Conservation (phyloP, 805 yeast species). For the Kregervanrija fluxuum region DNA sequence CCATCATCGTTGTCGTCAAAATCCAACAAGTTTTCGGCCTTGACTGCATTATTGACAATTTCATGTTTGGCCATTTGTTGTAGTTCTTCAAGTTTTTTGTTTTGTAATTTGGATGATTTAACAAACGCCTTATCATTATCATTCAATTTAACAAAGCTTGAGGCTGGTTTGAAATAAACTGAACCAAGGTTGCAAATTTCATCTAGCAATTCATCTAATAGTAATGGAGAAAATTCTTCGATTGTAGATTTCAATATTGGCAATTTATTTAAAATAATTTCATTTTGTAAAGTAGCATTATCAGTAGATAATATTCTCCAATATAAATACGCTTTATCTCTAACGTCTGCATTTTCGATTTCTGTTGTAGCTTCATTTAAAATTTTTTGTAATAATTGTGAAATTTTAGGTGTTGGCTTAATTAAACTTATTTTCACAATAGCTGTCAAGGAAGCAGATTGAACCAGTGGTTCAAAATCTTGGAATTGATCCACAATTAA, state of each 20-base stretch:
- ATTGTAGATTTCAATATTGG: conserved; percentile 72
- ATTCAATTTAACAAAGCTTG: conserved; percentile 39
- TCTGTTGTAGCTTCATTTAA: conserved; percentile 57
- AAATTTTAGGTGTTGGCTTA: conserved; percentile 27
- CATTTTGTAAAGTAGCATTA: conserved; percentile 36
- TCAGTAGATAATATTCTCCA: conserved; percentile 56
- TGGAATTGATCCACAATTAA: conserved; percentile 43
- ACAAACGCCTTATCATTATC: conserved; percentile 12
- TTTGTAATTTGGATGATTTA: conserved; percentile 26
- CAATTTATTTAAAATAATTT: conserved; percentile 50
- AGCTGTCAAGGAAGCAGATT: conserved; percentile 51
- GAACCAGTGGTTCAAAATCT: conserved; percentile 55
- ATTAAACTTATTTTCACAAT: conserved; percentile 48
- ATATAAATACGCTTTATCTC: conserved; percentile 73
- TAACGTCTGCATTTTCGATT: conserved; percentile 66
- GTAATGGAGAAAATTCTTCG: conserved; percentile 58
- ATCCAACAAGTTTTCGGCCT: conserved; percentile 78
- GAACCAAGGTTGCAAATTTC: conserved; percentile 84
- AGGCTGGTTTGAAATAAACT: conserved; percentile 79
- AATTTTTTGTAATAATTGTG: conserved; percentile 45
- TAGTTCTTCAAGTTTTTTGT: conserved; percentile 68
- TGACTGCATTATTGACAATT: conserved; percentile 47
- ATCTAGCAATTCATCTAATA: conserved; percentile 59
- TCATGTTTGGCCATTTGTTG: conserved; percentile 72
- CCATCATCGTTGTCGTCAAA: conserved; percentile 58